Evolutionary conservation across 352 stramenopile genomes (phyloP).

Genomic region (Pythium aphanidermatum): DNA sequence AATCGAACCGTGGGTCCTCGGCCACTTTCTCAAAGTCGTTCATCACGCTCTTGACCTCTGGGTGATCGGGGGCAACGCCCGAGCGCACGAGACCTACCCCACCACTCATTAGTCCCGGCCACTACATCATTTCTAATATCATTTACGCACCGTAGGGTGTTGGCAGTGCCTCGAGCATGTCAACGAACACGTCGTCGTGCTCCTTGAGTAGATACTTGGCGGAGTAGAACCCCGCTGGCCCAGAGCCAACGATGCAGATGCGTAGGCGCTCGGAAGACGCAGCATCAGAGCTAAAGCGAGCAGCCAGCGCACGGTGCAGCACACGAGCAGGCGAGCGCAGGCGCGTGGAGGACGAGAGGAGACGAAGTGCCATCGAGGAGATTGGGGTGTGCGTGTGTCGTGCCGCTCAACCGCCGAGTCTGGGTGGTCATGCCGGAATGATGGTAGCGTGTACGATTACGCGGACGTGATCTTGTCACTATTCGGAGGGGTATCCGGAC

Average conservation of each 20-base stretch:
- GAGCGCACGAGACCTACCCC: slow-evolving; percentile 89
- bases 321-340: slow-evolving; percentile 2
- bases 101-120: background rate
- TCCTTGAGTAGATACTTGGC: slow-evolving; percentile 94
- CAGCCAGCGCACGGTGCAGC: slow-evolving; percentile 6
- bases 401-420: background rate
- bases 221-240: slow-evolving; percentile 91
- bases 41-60: slow-evolving; percentile 97
- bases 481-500: no score
- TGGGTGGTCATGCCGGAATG: no score
- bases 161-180: slow-evolving; percentile 93
- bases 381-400: background rate
- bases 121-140: background rate
- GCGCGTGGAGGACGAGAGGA: slow-evolving; percentile 8
- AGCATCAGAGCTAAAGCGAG: slow-evolving; percentile 6
- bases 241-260: slow-evolving; percentile 88
- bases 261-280: slow-evolving; percentile 23
- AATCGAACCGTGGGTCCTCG: slow-evolving; percentile 72
- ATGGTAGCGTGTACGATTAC: slow-evolving; percentile 8
- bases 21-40: slow-evolving; percentile 94
- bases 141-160: slow-evolving; percentile 84
- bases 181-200: slow-evolving; percentile 44
- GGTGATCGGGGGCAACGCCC: slow-evolving; percentile 97
- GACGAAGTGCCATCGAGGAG: slow-evolving; percentile 10
- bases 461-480: background rate